These are phyloP conservation scores for Plantago rigida DNA, from an alignment of 305 asterid genomes.

Conservation along the genomic window DNA sequence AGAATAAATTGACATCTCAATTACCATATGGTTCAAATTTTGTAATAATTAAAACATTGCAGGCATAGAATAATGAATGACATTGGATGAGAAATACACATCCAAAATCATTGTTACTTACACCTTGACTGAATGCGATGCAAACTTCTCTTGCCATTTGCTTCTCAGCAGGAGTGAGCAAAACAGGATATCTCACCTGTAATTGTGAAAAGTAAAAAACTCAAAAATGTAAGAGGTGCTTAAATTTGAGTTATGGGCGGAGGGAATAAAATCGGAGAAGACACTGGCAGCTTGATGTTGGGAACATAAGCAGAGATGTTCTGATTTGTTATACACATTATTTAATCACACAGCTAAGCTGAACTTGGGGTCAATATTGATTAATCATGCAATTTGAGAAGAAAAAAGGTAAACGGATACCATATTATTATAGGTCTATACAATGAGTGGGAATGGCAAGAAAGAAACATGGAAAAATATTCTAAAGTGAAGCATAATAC, in stretches of 20 bases:
- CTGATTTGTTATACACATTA: neutral
- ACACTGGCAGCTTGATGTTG: constrained; percentile 9
- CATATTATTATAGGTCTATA: too few relatives aligned
- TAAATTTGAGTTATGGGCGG: neutral
- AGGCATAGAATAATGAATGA: neutral
- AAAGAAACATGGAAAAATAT: too few relatives aligned
- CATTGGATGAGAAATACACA: constrained; percentile 10
- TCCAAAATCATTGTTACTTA: constrained; percentile 36
- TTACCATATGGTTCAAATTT: neutral
- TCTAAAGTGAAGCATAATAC: too few relatives aligned
- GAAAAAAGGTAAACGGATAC: too few relatives aligned
- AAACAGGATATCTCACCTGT: constrained; percentile 43
- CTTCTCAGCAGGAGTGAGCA: constrained; percentile 85
- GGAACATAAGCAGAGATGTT: neutral
- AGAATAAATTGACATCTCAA: too few relatives aligned
- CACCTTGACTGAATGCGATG: constrained; percentile 86
- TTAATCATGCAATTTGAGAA: too few relatives aligned
- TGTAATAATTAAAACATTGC: neutral
- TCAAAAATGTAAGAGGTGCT: constrained; percentile 6
- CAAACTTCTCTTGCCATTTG: constrained; percentile 95
- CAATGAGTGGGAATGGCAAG: too few relatives aligned
- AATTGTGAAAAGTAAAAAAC: neutral
- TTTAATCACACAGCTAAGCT: too few relatives aligned
- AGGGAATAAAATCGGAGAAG: constrained; percentile 1
- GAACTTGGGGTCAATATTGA: too few relatives aligned